Evolutionary conservation across 2,329 filamentous ascomycete species (phyloP).

Genomic region (Botrytis deweyae): DNA sequence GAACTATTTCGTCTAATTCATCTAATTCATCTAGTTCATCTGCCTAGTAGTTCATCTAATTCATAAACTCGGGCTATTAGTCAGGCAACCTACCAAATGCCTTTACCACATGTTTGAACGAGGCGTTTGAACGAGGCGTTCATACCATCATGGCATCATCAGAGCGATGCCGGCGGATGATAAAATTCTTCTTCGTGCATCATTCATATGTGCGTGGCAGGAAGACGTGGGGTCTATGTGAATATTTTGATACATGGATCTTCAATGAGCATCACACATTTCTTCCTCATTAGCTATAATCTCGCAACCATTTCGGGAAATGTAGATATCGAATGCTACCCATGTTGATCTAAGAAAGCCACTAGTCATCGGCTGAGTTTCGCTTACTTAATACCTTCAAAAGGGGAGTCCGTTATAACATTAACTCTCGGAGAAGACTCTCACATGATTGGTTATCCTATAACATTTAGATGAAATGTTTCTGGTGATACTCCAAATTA

Average conservation of each 20-base stretch:
- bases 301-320: not conserved
- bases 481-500: not conserved
- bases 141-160: not conserved
- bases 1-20: not conserved
- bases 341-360: not conserved
- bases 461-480: not conserved
- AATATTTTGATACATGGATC: not conserved
- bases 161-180: conserved; percentile 5
- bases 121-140: not conserved
- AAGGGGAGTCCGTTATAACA: not conserved
- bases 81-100: not conserved
- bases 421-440: not conserved
- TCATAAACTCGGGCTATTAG: not conserved
- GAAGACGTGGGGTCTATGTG: not conserved
- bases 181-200: conserved; percentile 14
- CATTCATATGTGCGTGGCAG: conserved; percentile 2
- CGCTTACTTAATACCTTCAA: conserved; percentile 1
- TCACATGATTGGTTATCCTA: not conserved
- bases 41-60: not conserved
- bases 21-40: not conserved
- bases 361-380: not conserved
- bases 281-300: not conserved
- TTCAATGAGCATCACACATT: not conserved
- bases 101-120: not conserved
- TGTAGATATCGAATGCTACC: not conserved